Conservation (phyloP, 257 asterid genomes). For the Eustoma russellianum region DNA sequence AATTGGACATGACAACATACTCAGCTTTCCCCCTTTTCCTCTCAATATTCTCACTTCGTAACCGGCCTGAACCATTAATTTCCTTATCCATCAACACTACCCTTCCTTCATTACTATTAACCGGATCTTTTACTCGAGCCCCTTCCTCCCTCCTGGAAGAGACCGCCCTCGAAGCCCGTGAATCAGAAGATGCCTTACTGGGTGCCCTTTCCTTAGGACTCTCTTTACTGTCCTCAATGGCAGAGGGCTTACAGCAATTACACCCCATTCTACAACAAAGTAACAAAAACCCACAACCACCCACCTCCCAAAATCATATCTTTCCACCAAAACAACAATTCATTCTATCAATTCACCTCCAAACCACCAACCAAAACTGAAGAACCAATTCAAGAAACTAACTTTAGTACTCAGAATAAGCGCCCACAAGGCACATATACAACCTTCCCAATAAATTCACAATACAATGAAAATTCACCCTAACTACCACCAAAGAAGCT, state of each 20-base stretch:
- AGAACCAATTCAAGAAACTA: constrained; percentile 26
- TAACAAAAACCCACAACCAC: constrained; percentile 27
- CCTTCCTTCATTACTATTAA: constrained; percentile 52
- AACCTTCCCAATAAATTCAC: constrained; percentile 7
- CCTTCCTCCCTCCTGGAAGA: constrained; percentile 65
- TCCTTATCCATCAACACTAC: constrained; percentile 50
- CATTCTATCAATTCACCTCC: constrained; percentile 24
- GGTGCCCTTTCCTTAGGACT: constrained; percentile 62
- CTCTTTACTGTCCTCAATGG: constrained; percentile 66
- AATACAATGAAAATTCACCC: constrained; percentile 16
- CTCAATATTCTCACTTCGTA: constrained; percentile 46
- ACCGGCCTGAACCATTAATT: constrained; percentile 50
- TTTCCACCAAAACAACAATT: constrained; percentile 19
- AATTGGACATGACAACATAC: constrained; percentile 28
- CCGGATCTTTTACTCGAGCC: constrained; percentile 43
- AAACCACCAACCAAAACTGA: constrained; percentile 31
- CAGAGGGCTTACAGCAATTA: constrained; percentile 67
- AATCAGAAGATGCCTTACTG: constrained; percentile 38
- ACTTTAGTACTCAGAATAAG: constrained; percentile 17
- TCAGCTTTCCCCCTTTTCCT: constrained; percentile 65
- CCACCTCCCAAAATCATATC: constrained; percentile 34
- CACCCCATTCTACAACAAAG: constrained; percentile 55
- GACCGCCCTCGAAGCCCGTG: constrained; percentile 36
- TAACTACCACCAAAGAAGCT: constrained; percentile 9
- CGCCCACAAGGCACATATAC: not conserved